Evolutionary conservation across 2,329 filamentous ascomycete genomes (phyloP).

Genomic region (Aureobasidium sp.): DNA sequence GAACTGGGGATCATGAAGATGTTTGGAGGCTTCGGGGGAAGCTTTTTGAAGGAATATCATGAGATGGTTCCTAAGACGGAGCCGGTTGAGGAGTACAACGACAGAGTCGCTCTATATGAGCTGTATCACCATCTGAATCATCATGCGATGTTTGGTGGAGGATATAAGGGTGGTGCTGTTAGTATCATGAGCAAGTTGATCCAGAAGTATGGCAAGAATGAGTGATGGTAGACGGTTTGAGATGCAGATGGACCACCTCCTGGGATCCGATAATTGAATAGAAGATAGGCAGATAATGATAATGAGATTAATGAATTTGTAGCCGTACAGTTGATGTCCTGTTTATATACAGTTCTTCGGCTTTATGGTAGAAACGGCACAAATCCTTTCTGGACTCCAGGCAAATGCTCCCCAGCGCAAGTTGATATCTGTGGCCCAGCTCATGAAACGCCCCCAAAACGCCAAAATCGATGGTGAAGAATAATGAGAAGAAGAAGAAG

Average conservation of each 20-base stretch:
- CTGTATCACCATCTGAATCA: conserved; percentile 87
- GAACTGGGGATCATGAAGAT: conserved; percentile 92
- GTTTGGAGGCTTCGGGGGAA: conserved; percentile 77
- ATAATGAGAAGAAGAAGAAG: not conserved
- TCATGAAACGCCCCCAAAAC: not conserved
- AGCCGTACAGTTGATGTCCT: conserved; percentile 11
- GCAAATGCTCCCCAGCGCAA: conserved; percentile 13
- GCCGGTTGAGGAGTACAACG: conserved; percentile 74
- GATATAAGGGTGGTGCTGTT: conserved; percentile 68
- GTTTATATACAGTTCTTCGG: conserved; percentile 3
- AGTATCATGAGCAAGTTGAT: conserved; percentile 69
- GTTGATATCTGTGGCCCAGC: conserved; percentile 9
- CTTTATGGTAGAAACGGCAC: not conserved
- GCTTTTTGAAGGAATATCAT: conserved; percentile 73
- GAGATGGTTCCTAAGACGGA: conserved; percentile 67
- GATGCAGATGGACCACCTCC: not conserved
- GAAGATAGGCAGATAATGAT: not conserved
- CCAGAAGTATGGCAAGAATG: conserved; percentile 52
- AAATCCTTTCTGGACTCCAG: not conserved
- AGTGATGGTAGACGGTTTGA: not conserved
- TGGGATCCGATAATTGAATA: no score
- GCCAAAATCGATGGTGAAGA: not conserved
- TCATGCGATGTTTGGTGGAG: conserved; percentile 71
- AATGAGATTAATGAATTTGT: not conserved
- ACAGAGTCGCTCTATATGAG: conserved; percentile 73